Conservation (phyloP, 768 basidiomycete species). For the Phanerodontia chrysosporium region DNA sequence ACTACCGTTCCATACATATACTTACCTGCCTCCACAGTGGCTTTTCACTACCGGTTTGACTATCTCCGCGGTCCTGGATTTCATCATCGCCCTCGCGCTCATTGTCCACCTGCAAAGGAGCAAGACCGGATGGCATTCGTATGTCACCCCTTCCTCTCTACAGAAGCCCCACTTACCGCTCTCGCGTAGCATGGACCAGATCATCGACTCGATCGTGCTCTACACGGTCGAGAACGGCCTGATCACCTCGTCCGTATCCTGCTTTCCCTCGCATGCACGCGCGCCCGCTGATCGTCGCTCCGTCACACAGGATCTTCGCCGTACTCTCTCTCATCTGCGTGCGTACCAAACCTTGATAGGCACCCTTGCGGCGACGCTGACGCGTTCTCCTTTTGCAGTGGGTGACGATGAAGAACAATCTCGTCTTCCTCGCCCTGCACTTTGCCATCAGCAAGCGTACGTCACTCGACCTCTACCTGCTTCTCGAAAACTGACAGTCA, state of each 20-base stretch:
- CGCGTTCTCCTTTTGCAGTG: constrained; percentile 1
- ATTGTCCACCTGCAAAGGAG: constrained; percentile 1
- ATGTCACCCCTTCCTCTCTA: neutral
- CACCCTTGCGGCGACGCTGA: neutral
- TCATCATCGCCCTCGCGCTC: neutral
- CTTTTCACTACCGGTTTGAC: neutral
- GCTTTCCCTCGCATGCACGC: neutral
- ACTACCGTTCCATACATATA: no score
- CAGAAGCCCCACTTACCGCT: neutral
- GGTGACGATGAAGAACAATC: constrained; percentile 10
- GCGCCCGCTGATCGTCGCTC: neutral
- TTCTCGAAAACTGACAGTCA: neutral
- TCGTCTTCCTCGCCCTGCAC: constrained; percentile 13
- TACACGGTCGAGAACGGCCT: constrained; percentile 13
- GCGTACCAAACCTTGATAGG: neutral
- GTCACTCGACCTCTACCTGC: neutral
- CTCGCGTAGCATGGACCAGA: constrained; percentile 8
- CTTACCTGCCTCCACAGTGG: neutral
- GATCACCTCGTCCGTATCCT: neutral
- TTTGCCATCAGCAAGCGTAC: constrained; percentile 13
- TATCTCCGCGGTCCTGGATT: neutral
- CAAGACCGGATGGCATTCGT: neutral
- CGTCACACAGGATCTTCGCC: constrained; percentile 1
- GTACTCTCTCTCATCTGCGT: constrained; percentile 11
- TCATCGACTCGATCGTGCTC: constrained; percentile 7